Conservation (phyloP, 2,329 filamentous ascomycete species). For the Exophiala spinifera region DNA sequence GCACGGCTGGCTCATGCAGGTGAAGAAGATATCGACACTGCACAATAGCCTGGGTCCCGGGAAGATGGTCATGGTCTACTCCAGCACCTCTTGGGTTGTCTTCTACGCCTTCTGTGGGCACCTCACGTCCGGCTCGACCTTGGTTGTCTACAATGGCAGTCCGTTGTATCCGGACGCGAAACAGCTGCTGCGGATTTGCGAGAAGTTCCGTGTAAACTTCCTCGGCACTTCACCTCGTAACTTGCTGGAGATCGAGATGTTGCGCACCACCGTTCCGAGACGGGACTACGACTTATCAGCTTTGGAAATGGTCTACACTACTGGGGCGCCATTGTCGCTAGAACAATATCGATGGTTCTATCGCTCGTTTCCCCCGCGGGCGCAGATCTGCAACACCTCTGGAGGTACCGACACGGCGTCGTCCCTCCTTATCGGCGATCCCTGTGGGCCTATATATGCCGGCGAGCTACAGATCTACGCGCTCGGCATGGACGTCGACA, state of each 20-base stretch:
- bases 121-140: constrained; percentile 40
- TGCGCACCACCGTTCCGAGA: constrained; percentile 4
- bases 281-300: constrained; percentile 37
- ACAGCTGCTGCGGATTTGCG: constrained; percentile 37
- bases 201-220: constrained; percentile 40
- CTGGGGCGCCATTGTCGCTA: constrained; percentile 43
- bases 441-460: constrained; percentile 41
- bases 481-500: constrained; percentile 48
- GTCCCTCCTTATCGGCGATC: constrained; percentile 43
- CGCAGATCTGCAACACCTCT: constrained; percentile 43
- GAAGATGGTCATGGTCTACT: constrained; percentile 46
- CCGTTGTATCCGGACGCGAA: constrained; percentile 41
- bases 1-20: constrained; percentile 43
- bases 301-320: constrained; percentile 45
- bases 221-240: constrained; percentile 47
- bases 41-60: constrained; percentile 42
- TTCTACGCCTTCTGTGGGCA: constrained; percentile 46
- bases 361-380: constrained; percentile 35
- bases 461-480: constrained; percentile 48
- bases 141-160: constrained; percentile 46
- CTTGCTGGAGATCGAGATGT: constrained; percentile 42
- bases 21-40: constrained; percentile 42
- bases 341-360: constrained; percentile 49
- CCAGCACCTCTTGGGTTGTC: constrained; percentile 48
- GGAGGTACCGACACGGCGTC: constrained; percentile 50